Evolutionary conservation across 116 monocot genomes (phyloP), one percentile per base, ranked within the genome.

Genomic region (Trichopus zeylanicus): DNA sequence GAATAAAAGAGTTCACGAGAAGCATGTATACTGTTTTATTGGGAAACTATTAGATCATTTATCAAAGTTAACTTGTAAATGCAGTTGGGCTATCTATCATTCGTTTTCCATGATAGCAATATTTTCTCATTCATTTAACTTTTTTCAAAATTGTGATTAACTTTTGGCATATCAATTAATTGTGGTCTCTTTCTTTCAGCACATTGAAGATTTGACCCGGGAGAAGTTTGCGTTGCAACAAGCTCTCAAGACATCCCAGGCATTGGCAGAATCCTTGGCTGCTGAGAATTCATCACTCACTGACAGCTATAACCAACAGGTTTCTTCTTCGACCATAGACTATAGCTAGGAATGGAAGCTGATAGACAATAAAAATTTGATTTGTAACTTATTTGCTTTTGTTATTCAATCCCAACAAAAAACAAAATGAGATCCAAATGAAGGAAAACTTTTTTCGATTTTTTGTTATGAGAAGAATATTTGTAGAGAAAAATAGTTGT

Each of bases 141-240:
- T 15, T 11, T 37, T 15, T 42, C 16, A 42, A 42, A 42, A 9
- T 42, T 12, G n/a, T 42, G 42, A n/a, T n/a, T n/a, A 42, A 42
- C 42, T 42, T 42, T 42, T 13, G n/a, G 13, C 19, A 27, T 37
- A 60, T 66, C 12, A 37, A 21, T 25, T 29, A 20, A 57, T 55
- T 18, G 26, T 69, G 48, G 68, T 48, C 34, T 48, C 67, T 26
- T 34, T 64, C 21, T 33, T 72, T 26, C 84, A 97, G 97, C 81
- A 89, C 48, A 97, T 97, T 74, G 91, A 97, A 72, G 97, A 97
- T 81, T 73, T 97, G 66, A 97, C 97, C 19, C 78, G 73, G 72
- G 97, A 97, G 48, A 97, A 97, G 65, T 97, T 91, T 55, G 70
- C 91, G 27, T 63, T 97, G 70, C 83, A 97, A 78, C 73, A 87